Base-by-base conservation (phyloP, 257 asterid species). In the Solanum commersonii region DNA sequence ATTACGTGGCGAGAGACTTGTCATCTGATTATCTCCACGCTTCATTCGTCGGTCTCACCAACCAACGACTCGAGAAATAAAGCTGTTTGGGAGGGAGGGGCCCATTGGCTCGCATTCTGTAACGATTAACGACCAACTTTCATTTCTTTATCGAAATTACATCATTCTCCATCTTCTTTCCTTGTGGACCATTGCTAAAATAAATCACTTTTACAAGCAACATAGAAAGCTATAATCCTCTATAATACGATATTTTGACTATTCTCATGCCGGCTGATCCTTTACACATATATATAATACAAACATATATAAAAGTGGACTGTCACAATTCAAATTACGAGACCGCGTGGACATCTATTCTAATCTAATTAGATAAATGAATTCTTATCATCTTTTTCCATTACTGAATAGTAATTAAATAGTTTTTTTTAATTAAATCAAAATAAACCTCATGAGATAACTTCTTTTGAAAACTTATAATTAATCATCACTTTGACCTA, bases 1-100 rank as follows among this genome's bases (percentile, higher is more conserved):
- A 35, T 76, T 76, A 37, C 23, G 23, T n/a, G 60, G 34, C 60
- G 8, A 31, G 59, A 25, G 35, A 22, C 68, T 83, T 14, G 65
- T 56, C n/a, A 56, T 18, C 46, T 10, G 46, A 40, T 44, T 44
- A 12, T 44, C 52, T 31, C 34, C 74, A 67, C 20, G 35, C 74
- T 67, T 67, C 74, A 67, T 33, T 67, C 74, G 85, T 70, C 78
- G n/a, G 85, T 56, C 90, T 83, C 87, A 83, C 84, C 87, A 88
- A 88, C 71, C 71, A 83, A 83, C 38, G n/a, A 74, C 35, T n/a
- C 23, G 2, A 72, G 46, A 15, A 18, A 72, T 13, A 72, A 34
- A 72, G 81, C 34, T 33, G 44, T 31, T 29, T 4, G 37, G 13
- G 2, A 3, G 56, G 83, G 27, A 0, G n/a, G 65, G 70, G 70